Conservation (phyloP, 768 basidiomycete genomes). For the Favolaschia claudopus region DNA sequence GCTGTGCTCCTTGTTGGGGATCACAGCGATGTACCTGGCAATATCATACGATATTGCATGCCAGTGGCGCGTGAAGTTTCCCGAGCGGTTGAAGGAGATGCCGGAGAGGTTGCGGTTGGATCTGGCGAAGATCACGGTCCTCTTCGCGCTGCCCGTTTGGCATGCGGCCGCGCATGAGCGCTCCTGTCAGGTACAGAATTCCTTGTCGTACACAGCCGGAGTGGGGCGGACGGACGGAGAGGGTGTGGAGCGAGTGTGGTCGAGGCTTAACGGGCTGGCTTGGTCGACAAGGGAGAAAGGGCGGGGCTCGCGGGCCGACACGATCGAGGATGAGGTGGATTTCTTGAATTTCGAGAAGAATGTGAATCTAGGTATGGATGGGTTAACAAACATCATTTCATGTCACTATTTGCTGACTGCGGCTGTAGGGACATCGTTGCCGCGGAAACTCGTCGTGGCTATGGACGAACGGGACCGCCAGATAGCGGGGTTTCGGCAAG, state of each 20-base stretch:
- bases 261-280: too few species aligned
- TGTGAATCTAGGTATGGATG: not conserved
- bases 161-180: too few species aligned
- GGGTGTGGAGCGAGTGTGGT: too few species aligned
- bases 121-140: not conserved
- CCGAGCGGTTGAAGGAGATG: too few species aligned
- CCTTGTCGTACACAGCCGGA: not conserved
- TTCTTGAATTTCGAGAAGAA: not conserved
- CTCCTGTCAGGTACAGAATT: not conserved
- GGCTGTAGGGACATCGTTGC: not conserved
- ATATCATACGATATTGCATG: slow-evolving; percentile 32
- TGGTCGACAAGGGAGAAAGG: too few species aligned
- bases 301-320: too few species aligned
- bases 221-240: too few species aligned
- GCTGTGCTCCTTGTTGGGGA: slow-evolving; percentile 1
- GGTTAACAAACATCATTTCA: too few species aligned
- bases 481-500: not conserved
- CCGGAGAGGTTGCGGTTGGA: not conserved
- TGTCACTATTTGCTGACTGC: too few species aligned
- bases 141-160: not conserved
- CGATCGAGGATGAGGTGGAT: not conserved
- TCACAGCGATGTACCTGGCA: not conserved
- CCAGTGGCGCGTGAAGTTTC: too few species aligned
- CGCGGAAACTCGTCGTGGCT: slow-evolving; percentile 9
- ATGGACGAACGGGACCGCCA: slow-evolving; percentile 8